These are phyloP conservation scores for Boeremia exigua DNA, from an alignment of 2,329 filamentous ascomycete genomes.

Conservation along the genomic window DNA sequence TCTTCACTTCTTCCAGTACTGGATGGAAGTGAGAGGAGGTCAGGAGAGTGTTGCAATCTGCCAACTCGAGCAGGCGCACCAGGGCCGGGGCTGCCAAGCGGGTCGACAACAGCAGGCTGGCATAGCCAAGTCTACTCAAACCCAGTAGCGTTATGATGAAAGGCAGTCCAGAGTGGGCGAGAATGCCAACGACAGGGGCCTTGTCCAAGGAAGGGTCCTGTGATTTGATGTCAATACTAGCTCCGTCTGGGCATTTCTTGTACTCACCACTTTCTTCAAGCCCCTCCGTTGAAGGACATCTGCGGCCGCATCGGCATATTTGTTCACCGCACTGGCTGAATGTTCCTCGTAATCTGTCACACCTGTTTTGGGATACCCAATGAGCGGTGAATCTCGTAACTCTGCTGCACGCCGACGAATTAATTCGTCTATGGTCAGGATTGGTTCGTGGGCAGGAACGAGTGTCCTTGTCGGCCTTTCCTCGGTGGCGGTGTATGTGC, in stretches of 20 bases:
- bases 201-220: conserved; percentile 25
- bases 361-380: conserved; percentile 33
- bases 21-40: conserved; percentile 26
- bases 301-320: conserved; percentile 34
- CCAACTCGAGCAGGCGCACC: conserved; percentile 47
- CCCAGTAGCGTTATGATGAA: conserved; percentile 63
- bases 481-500: conserved; percentile 15
- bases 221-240: conserved; percentile 2
- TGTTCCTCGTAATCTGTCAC: conserved; percentile 34
- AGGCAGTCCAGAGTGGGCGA: conserved; percentile 62
- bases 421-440: conserved; percentile 35
- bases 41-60: conserved; percentile 31
- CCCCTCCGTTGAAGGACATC: conserved; percentile 27
- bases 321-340: conserved; percentile 31
- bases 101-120: conserved; percentile 61
- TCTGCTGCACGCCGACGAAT: conserved; percentile 31
- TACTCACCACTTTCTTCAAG: conserved; percentile 28
- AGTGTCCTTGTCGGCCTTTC: conserved; percentile 9
- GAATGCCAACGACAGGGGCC: conserved; percentile 52
- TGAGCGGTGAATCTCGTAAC: conserved; percentile 23
- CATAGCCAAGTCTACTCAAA: conserved; percentile 62
- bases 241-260: neutral
- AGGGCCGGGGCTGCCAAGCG: conserved; percentile 60
- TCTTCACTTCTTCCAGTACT: conserved; percentile 39
- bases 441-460: conserved; percentile 12